Conservation (phyloP, 1,284 basidiomycete species). For the Wallemia hederae region DNA sequence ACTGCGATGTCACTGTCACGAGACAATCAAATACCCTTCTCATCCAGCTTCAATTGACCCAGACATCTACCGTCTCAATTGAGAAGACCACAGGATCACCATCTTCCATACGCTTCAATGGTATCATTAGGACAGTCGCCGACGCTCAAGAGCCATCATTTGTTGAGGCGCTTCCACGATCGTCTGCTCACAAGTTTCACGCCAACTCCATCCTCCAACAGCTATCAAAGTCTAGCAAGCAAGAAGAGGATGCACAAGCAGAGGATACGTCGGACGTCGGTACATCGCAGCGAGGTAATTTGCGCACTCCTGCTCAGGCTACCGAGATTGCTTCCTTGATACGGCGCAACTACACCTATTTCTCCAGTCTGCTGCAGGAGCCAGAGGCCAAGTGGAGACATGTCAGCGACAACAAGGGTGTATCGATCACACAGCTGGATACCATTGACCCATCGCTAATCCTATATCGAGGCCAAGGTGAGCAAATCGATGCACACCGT, state of each 20-base stretch:
- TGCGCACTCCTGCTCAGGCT: not conserved
- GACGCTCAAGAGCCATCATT: not conserved
- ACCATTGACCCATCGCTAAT: constrained; percentile 92
- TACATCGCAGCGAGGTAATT: not conserved
- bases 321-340: not conserved
- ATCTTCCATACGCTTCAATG: not conserved
- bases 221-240: not conserved
- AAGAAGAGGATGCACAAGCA: not conserved
- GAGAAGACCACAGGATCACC: not conserved
- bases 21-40: not conserved
- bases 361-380: constrained; percentile 85
- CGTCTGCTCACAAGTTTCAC: not conserved
- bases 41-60: not conserved
- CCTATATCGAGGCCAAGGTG: constrained; percentile 85
- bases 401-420: constrained; percentile 59
- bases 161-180: not conserved
- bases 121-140: not conserved
- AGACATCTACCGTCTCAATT: not conserved
- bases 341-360: constrained; percentile 21
- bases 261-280: not conserved
- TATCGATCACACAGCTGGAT: constrained; percentile 79
- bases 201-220: not conserved
- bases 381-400: constrained; percentile 86
- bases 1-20: not conserved
- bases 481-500: not conserved